Evolutionary conservation across 495 filamentous ascomycete genomes (phyloP).

Genomic region (Tuber umbilicatum): DNA sequence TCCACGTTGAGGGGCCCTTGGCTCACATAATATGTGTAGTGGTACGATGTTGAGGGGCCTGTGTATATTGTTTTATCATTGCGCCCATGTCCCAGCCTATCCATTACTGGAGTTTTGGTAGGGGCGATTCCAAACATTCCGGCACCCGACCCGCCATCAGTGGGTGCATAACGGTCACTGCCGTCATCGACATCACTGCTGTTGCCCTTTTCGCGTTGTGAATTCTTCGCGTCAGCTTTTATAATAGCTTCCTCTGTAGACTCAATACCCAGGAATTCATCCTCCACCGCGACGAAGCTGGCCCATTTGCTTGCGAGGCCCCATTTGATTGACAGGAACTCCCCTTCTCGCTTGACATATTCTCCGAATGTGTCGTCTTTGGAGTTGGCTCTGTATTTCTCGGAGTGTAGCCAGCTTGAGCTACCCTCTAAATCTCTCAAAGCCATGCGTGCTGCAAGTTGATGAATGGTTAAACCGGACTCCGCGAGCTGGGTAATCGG

Average conservation of each 20-base stretch:
- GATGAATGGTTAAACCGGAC: too few relatives aligned
- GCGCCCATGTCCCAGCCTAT: too few relatives aligned
- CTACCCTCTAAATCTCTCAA: too few relatives aligned
- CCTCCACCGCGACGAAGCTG: conserved; percentile 63
- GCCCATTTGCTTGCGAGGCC: conserved; percentile 62
- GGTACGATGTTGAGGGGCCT: too few relatives aligned
- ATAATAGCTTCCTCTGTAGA: conserved; percentile 5
- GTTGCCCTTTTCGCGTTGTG: neutral
- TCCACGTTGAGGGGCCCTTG: too few relatives aligned
- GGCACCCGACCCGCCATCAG: neutral
- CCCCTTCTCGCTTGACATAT: too few relatives aligned
- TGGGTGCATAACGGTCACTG: neutral
- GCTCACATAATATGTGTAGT: too few relatives aligned
- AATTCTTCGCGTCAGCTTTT: neutral
- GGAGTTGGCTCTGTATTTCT: neutral
- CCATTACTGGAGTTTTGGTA: neutral
- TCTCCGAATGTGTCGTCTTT: conserved; percentile 50
- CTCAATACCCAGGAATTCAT: conserved; percentile 41
- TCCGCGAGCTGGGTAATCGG: too few relatives aligned
- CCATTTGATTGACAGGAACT: conserved; percentile 57
- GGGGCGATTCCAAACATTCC: neutral
- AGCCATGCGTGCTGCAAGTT: too few relatives aligned
- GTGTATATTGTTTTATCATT: too few relatives aligned
- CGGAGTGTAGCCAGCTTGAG: conserved; percentile 56
- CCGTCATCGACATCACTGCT: neutral